Conservation (phyloP, 108 stramenopile genomes). For the Fragilaria radians region DNA sequence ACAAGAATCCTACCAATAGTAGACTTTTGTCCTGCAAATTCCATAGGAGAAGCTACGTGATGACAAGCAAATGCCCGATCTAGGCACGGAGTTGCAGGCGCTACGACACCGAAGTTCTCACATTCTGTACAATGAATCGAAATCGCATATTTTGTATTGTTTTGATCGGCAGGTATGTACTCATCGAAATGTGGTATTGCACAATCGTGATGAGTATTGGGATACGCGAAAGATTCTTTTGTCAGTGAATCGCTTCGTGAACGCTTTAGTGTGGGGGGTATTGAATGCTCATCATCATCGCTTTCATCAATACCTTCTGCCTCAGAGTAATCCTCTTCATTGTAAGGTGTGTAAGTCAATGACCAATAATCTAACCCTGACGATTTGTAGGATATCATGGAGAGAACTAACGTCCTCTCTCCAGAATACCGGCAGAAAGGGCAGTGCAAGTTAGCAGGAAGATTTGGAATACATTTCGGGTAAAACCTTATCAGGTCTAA, state of each 20-base stretch:
- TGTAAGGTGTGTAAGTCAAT: not conserved
- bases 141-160: not conserved
- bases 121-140: not conserved
- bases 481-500: conserved; percentile 1
- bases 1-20: not conserved
- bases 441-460: not conserved
- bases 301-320: not conserved
- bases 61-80: not conserved
- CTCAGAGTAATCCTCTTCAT: not conserved
- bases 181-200: not conserved
- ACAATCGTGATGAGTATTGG: not conserved
- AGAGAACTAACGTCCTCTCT: conserved; percentile 4
- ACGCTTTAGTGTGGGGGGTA: not conserved
- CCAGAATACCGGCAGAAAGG: not conserved
- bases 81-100: not conserved
- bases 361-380: not conserved
- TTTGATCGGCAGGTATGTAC: not conserved
- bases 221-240: not conserved
- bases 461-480: conserved; percentile 2
- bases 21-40: not conserved
- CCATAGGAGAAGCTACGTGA: not conserved
- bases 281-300: not conserved
- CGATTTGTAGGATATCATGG: not conserved
- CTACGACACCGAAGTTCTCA: not conserved
- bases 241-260: not conserved